Evolutionary conservation across 345 rosid genomes (phyloP), one percentile per base, ranked within the genome.

Genomic region (Euphorbia lathyris): DNA sequence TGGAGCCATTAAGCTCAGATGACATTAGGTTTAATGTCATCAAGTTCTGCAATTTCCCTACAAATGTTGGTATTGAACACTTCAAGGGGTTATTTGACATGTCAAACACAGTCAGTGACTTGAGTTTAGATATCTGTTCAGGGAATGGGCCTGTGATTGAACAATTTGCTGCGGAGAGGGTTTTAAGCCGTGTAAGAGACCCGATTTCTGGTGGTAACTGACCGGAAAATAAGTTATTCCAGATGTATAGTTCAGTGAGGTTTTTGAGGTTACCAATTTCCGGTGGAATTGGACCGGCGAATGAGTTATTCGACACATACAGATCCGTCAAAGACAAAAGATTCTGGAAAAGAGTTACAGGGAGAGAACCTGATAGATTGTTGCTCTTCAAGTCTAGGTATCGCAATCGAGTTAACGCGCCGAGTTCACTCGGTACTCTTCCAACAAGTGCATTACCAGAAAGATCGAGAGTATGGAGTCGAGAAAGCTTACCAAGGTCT

Each of bases 31-130:
- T 86, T 65, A 95, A 65, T 25, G 85, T 79, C 20, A 58, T 79
- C 68, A 89, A 63, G 13, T 79, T 90, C 64, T 78, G 36, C 55
- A 95, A 64, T 75, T 84, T 72, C 20, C 96, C 99, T 0, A 87
- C 63, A 5, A 72, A 79, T 45, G 72, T 83, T 0, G 98, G 97
- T 25, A 92, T 83, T 1, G 85, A 63, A 76, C 86, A 85, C 66
- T 77, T 86, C 78, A 95, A 79, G 7, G 96, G 98, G 77, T 95
- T 95, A 59, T 88, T 76, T 6, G 98, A 95, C 65, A 95, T 89
- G 78, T 92, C 97, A 4, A 92, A 89, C 36, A 84, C 83, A 32
- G 64, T 78, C 0, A 95, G 77, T 1, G 81, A 71, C 16, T 58
- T 70, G 52, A 95, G 74, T 61, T 82, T 79, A 0, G 84, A 79